Conservation (phyloP, 441 rosid species). For the Mallotus repandus region DNA sequence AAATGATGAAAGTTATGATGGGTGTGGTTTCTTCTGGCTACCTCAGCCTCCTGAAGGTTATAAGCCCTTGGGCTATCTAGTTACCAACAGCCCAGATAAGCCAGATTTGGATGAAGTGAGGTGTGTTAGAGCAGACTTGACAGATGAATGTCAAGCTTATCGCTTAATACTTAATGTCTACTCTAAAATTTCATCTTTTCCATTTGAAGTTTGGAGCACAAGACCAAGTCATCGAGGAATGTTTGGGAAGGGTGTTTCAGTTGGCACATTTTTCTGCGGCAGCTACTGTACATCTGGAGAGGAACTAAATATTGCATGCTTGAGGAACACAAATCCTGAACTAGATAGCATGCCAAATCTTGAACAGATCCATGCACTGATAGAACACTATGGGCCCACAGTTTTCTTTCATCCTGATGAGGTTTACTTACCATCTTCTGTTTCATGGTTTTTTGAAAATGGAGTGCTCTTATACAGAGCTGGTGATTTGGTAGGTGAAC, state of each 20-base stretch:
- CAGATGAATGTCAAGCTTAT: conserved; percentile 56
- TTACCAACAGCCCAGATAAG: conserved; percentile 48
- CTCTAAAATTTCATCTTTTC: conserved; percentile 36
- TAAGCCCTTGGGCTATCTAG: conserved; percentile 61
- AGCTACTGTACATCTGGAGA: conserved; percentile 37
- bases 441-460: conserved; percentile 69
- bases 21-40: conserved; percentile 71
- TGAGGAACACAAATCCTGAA: conserved; percentile 52
- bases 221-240: conserved; percentile 66
- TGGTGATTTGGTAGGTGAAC: conserved; percentile 39
- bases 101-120: conserved; percentile 68
- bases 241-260: conserved; percentile 59
- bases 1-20: conserved; percentile 32
- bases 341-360: conserved; percentile 72
- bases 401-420: conserved; percentile 78
- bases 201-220: conserved; percentile 59
- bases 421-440: conserved; percentile 70
- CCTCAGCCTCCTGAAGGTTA: conserved; percentile 77
- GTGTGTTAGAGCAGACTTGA: conserved; percentile 74
- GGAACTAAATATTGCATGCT: conserved; percentile 42
- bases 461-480: conserved; percentile 57
- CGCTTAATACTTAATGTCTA: conserved; percentile 31
- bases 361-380: conserved; percentile 62
- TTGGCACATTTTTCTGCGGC: conserved; percentile 71
- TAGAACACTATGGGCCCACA: conserved; percentile 68